These are phyloP conservation scores for Moesziomyces parantarcticus DNA, from an alignment of 1,284 basidiomycete species.

Conservation along the genomic window DNA sequence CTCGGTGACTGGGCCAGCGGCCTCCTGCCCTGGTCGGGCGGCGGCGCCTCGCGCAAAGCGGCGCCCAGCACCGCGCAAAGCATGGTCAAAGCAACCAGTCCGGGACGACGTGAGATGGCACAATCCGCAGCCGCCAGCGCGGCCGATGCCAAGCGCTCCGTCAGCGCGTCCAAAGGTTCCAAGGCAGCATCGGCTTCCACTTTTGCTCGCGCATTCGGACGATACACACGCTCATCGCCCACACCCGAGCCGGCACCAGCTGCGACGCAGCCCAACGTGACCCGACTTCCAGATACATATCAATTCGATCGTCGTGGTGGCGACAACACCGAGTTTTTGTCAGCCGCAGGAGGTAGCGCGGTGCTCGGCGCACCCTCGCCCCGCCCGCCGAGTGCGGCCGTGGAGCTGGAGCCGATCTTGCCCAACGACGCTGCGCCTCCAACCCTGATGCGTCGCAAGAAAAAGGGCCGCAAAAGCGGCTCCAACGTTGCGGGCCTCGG, in stretches of 20 bases:
- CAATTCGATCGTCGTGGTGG: constrained; percentile 34
- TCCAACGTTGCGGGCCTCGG: constrained; percentile 54
- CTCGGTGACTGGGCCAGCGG: constrained; percentile 55
- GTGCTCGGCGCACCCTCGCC: constrained; percentile 58
- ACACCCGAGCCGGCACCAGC: constrained; percentile 35
- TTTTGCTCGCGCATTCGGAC: constrained; percentile 61
- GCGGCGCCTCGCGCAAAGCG: constrained; percentile 37
- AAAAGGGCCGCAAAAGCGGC: constrained; percentile 26
- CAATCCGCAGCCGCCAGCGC: constrained; percentile 14
- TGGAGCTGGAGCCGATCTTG: constrained; percentile 90
- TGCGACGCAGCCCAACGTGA: constrained; percentile 69
- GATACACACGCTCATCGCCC: constrained; percentile 40
- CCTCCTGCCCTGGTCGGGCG: constrained; percentile 46
- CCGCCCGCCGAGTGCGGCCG: constrained; percentile 72
- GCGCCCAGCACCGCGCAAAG: constrained; percentile 42
- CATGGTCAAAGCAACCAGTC: constrained; percentile 50
- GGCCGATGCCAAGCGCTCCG: constrained; percentile 21
- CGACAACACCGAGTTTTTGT: constrained; percentile 15
- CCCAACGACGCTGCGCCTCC: constrained; percentile 86
- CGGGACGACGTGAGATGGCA: constrained; percentile 38
- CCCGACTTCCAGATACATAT: constrained; percentile 57
- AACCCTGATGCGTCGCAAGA: constrained; percentile 67
- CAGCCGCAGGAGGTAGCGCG: constrained; percentile 28
- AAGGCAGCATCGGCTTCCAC: constrained; percentile 47
- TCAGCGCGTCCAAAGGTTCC: constrained; percentile 23